Conservation (phyloP, 2,329 filamentous ascomycete genomes). For the Beauveria medogensis region DNA sequence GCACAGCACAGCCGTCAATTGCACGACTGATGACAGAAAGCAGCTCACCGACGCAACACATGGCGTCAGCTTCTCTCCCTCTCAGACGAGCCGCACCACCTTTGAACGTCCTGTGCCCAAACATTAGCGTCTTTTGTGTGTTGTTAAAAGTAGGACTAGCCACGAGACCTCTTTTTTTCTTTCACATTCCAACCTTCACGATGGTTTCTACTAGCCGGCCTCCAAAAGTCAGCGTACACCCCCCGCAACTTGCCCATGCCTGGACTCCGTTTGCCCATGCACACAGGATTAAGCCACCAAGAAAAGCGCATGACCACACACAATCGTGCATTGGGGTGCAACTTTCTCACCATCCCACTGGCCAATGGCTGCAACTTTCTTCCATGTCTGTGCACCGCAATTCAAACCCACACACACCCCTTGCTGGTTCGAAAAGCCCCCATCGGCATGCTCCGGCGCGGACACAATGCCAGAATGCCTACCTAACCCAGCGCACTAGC, state of each 20-base stretch:
- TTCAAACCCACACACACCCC: neutral
- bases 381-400: neutral
- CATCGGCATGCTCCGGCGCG: slow-evolving; percentile 7
- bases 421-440: neutral
- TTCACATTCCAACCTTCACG: neutral
- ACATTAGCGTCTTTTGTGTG: neutral
- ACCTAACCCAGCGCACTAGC: slow-evolving; percentile 5
- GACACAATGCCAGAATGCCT: neutral
- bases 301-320: neutral
- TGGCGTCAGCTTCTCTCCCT: neutral
- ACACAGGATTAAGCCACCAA: neutral
- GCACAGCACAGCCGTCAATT: neutral
- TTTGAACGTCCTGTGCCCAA: neutral
- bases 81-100: neutral
- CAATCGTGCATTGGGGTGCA: neutral
- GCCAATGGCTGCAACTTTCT: neutral
- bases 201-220: neutral
- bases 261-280: neutral
- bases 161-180: slow-evolving; percentile 3
- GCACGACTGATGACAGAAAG: neutral
- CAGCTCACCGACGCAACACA: neutral
- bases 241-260: no score
- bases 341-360: neutral
- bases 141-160: neutral
- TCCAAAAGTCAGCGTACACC: no score